Conservation (phyloP, 2,329 filamentous ascomycete genomes). For the Ophiosphaerella narmari region DNA sequence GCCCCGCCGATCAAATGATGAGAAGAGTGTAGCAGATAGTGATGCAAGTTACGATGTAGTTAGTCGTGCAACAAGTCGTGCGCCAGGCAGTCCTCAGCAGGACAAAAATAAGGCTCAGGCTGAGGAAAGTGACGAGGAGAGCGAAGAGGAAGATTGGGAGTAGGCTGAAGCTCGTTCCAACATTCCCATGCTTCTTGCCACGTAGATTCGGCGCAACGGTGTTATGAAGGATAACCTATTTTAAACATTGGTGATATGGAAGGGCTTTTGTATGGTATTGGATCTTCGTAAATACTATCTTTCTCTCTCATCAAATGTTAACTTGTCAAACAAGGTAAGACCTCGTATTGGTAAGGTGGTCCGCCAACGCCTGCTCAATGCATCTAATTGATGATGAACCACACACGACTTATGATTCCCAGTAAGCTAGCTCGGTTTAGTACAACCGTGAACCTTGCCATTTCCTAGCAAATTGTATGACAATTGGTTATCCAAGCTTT, state of each 20-base stretch:
- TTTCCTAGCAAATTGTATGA: not conserved
- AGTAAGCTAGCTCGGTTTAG: too few relatives aligned
- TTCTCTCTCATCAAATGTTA: not conserved
- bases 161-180: constrained; percentile 40
- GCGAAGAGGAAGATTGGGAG: constrained; percentile 69
- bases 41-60: constrained; percentile 97
- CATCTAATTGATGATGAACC: not conserved
- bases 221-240: not conserved
- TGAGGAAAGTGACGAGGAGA: constrained; percentile 66
- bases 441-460: not conserved
- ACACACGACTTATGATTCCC: not conserved
- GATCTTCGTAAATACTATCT: not conserved
- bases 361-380: constrained; percentile 1
- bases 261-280: not conserved
- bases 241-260: not conserved
- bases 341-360: constrained; percentile 5
- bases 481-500: constrained; percentile 7
- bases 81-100: constrained; percentile 68
- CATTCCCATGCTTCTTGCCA: too few relatives aligned
- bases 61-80: constrained; percentile 73
- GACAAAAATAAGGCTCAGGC: constrained; percentile 50
- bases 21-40: constrained; percentile 85
- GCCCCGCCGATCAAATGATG: constrained; percentile 69
- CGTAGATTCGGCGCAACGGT: too few relatives aligned
- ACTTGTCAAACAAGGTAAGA: constrained; percentile 1